Conservation (phyloP, 73 alveolate genomes). For the Urostyla sp. region DNA sequence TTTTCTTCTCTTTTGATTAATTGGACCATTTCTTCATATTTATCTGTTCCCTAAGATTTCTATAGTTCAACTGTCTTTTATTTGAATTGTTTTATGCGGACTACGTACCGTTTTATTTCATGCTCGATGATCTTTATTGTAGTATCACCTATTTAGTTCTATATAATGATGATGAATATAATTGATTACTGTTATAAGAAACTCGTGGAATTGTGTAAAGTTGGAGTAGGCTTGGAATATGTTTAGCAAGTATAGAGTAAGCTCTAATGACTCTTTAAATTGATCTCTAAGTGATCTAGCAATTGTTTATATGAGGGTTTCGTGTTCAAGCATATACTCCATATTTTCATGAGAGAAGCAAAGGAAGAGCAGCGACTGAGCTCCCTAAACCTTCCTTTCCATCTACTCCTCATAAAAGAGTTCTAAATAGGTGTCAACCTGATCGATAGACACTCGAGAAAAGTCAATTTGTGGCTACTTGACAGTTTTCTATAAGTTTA, state of each 20-base stretch:
- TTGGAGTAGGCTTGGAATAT: slow-evolving; percentile 94
- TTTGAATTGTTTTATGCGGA: slow-evolving; percentile 60
- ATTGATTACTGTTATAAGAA: slow-evolving; percentile 60
- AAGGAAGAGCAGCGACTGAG: slow-evolving; percentile 73
- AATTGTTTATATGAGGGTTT: slow-evolving; percentile 74
- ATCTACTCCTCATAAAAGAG: slow-evolving; percentile 77
- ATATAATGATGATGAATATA: background rate
- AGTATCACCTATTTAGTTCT: slow-evolving; percentile 95
- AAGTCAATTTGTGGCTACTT: slow-evolving; percentile 61
- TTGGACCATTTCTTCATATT: slow-evolving; percentile 17
- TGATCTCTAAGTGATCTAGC: slow-evolving; percentile 95
- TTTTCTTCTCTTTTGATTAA: slow-evolving; percentile 75
- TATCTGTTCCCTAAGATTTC: slow-evolving; percentile 5
- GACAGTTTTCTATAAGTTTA: background rate
- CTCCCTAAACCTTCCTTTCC: slow-evolving; percentile 83
- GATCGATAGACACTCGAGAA: slow-evolving; percentile 69
- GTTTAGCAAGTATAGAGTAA: slow-evolving; percentile 89
- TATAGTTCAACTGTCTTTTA: slow-evolving; percentile 61
- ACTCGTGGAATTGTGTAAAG: slow-evolving; percentile 90
- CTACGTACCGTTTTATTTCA: slow-evolving; percentile 89
- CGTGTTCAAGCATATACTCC: slow-evolving; percentile 75
- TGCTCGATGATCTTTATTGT: slow-evolving; percentile 93
- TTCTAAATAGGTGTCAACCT: slow-evolving; percentile 80
- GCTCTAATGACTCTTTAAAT: slow-evolving; percentile 88
- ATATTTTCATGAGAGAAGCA: slow-evolving; percentile 81